Percentiles rank a stretch among this genome's conserved stretches.
These are phyloP conservation scores for Myxozyma lipomycoides DNA, from an alignment of 805 yeast species.

Conservation along the genomic window DNA sequence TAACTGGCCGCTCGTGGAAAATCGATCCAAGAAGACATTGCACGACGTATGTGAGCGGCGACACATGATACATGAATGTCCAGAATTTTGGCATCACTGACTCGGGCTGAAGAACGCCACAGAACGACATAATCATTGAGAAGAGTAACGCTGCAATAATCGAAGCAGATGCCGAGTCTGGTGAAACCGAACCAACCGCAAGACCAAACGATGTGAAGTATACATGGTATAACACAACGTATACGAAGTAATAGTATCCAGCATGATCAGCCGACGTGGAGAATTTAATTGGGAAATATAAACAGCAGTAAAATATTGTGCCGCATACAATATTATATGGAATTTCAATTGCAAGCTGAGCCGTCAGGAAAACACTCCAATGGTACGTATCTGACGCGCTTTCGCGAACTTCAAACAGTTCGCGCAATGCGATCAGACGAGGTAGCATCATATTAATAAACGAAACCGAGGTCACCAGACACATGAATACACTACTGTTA, in stretches of 20 bases:
- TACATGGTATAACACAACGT: constrained; percentile 48
- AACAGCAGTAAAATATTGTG: constrained; percentile 51
- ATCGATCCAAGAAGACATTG: constrained; percentile 49
- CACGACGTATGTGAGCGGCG: constrained; percentile 67
- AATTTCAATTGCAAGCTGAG: constrained; percentile 55
- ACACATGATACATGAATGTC: constrained; percentile 74
- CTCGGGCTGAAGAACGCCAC: constrained; percentile 63
- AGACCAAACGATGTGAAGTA: constrained; percentile 52
- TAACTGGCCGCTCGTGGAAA: constrained; percentile 50
- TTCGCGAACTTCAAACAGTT: constrained; percentile 65
- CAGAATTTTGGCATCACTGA: constrained; percentile 70
- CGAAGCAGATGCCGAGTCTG: constrained; percentile 65
- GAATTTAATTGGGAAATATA: constrained; percentile 49
- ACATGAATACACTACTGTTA: constrained; percentile 45
- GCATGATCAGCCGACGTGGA: constrained; percentile 38
- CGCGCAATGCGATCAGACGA: constrained; percentile 55
- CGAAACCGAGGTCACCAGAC: constrained; percentile 48
- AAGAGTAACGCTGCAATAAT: constrained; percentile 54
- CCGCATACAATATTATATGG: constrained; percentile 53
- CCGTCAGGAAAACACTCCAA: constrained; percentile 47
- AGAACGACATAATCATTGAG: constrained; percentile 57
- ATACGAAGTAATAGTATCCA: constrained; percentile 47
- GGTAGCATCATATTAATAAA: constrained; percentile 59
- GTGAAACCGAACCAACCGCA: constrained; percentile 53
- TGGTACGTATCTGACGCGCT: constrained; percentile 65